Evolutionary conservation across 768 basidiomycete genomes (phyloP).

Genomic region (Lactifluus volemus): DNA sequence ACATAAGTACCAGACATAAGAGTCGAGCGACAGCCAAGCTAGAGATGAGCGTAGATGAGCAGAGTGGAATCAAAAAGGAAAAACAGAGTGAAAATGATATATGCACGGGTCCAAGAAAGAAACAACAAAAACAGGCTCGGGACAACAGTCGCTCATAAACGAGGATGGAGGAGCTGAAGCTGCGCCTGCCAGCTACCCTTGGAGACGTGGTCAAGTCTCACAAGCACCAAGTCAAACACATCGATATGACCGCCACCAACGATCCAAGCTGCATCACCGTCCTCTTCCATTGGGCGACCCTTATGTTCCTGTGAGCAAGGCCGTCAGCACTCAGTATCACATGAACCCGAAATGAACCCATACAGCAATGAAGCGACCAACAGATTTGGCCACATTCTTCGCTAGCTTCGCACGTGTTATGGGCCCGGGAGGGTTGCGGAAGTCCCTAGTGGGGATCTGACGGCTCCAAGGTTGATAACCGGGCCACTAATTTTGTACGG

Average conservation of each 20-base stretch:
- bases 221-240: conserved; percentile 60
- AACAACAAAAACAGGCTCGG: too few relatives aligned
- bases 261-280: conserved; percentile 50
- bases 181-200: conserved; percentile 81
- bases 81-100: background rate
- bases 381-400: conserved; percentile 71
- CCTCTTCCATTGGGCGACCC: conserved; percentile 50
- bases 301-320: conserved; percentile 37
- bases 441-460: conserved; percentile 78
- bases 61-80: background rate
- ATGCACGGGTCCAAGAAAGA: background rate
- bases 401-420: conserved; percentile 71
- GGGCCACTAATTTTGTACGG: conserved; percentile 49
- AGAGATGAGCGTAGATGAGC: background rate
- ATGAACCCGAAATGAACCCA: conserved; percentile 18
- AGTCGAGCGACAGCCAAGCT: background rate
- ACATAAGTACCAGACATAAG: background rate
- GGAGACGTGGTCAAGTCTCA: conserved; percentile 76
- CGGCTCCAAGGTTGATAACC: conserved; percentile 71
- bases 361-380: conserved; percentile 59
- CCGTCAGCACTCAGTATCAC: background rate
- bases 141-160: background rate
- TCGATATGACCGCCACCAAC: conserved; percentile 49
- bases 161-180: conserved; percentile 37
- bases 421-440: conserved; percentile 66